Percentiles rank a stretch among this genome's conserved stretches.
Conservation (phyloP, 2,329 filamentous ascomycete genomes). For the Clathrospora elynae region DNA sequence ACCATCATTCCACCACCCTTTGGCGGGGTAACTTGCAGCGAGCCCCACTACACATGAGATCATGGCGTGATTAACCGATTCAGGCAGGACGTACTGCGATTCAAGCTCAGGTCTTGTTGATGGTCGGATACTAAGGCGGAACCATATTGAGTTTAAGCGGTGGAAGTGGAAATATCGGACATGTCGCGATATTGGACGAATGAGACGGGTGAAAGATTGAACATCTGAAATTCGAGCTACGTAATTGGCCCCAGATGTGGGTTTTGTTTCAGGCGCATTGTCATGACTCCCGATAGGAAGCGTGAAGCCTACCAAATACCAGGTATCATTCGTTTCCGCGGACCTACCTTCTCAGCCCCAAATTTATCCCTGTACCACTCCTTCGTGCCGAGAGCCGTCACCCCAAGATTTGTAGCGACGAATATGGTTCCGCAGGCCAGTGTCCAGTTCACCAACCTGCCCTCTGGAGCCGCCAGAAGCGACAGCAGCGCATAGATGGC, state of each 20-base stretch:
- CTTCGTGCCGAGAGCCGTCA: slow-evolving; percentile 78
- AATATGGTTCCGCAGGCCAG: slow-evolving; percentile 73
- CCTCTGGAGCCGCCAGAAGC: slow-evolving; percentile 71
- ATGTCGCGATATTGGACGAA: no score
- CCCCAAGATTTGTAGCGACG: slow-evolving; percentile 76
- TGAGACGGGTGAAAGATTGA: not conserved
- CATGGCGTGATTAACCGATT: not conserved
- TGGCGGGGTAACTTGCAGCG: slow-evolving; percentile 12
- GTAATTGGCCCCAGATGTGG: no score
- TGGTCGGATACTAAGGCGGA: not conserved
- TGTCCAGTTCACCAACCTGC: slow-evolving; percentile 71
- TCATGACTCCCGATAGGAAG: no score
- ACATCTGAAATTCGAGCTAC: no score
- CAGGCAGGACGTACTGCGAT: slow-evolving; percentile 5
- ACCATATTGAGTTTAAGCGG: not conserved
- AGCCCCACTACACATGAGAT: slow-evolving; percentile 5
- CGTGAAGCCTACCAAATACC: slow-evolving; percentile 36
- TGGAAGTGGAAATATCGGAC: not conserved
- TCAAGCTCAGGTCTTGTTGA: not conserved
- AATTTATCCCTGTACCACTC: slow-evolving; percentile 55
- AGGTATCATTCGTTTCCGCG: slow-evolving; percentile 41
- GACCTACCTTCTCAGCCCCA: slow-evolving; percentile 37
- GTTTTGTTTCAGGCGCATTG: no score
- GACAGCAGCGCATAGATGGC: slow-evolving; percentile 80
- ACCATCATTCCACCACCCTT: slow-evolving; percentile 1